Conservation (phyloP, 495 filamentous ascomycete species). For the Haplographium delicatum region DNA sequence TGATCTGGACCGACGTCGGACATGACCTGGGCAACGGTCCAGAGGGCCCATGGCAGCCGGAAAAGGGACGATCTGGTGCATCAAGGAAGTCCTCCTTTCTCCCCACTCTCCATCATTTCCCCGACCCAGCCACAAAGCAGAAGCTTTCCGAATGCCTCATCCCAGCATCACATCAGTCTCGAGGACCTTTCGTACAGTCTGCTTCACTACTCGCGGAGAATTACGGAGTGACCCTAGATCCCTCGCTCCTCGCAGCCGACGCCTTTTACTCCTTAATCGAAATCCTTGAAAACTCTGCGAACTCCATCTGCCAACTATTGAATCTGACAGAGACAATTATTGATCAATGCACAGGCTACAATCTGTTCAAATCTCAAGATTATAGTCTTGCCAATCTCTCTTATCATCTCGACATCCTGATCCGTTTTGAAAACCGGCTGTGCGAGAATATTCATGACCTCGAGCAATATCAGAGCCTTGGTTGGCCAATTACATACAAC, state of each 20-base stretch:
- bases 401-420: background rate
- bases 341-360: slow-evolving; percentile 12
- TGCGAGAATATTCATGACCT: slow-evolving; percentile 1
- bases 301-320: slow-evolving; percentile 25
- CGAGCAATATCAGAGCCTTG: background rate
- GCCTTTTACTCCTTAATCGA: slow-evolving; percentile 27
- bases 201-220: slow-evolving; percentile 16
- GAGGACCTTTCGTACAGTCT: slow-evolving; percentile 4
- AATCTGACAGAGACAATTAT: slow-evolving; percentile 25
- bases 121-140: too few relatives aligned
- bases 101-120: slow-evolving; percentile 8
- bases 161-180: background rate
- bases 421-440: background rate
- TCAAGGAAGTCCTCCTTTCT: background rate
- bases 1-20: slow-evolving; percentile 21
- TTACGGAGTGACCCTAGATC: slow-evolving; percentile 20
- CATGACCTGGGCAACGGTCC: slow-evolving; percentile 17
- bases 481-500: background rate
- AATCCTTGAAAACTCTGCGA: slow-evolving; percentile 23
- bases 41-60: slow-evolving; percentile 17
- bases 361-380: slow-evolving; percentile 18
- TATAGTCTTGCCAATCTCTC: background rate
- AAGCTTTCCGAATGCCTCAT: background rate
- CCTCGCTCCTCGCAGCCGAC: slow-evolving; percentile 11
- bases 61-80: background rate